Conservation (phyloP, 257 asterid genomes). For the Gentiana dahurica region DNA sequence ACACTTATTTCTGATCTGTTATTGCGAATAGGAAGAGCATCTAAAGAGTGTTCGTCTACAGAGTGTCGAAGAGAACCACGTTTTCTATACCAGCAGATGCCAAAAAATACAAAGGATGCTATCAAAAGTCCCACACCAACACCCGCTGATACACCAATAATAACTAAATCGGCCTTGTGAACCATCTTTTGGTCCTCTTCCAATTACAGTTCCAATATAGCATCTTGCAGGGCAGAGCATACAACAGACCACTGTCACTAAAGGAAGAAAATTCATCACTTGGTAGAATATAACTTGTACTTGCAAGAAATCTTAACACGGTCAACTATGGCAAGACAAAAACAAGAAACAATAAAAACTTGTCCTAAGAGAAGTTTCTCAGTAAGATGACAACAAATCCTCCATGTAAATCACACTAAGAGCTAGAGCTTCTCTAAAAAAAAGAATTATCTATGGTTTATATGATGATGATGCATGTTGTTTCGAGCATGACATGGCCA, state of each 20-base stretch:
- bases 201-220: conserved; percentile 23
- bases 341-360: too few species aligned
- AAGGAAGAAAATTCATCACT: not conserved
- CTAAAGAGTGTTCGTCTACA: conserved; percentile 38
- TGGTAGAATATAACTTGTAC: too few species aligned
- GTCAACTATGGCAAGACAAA: too few species aligned
- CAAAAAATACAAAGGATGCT: conserved; percentile 54
- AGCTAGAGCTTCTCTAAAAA: too few species aligned
- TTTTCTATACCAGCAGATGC: conserved; percentile 59
- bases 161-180: conserved; percentile 52
- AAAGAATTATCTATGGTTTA: too few species aligned
- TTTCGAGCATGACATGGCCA: too few species aligned
- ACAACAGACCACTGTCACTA: conserved; percentile 8
- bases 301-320: too few species aligned
- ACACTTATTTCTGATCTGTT: conserved; percentile 60
- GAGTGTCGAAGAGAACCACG: conserved; percentile 29
- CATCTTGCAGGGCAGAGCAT: conserved; percentile 41
- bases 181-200: conserved; percentile 51
- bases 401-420: too few species aligned
- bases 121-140: conserved; percentile 61
- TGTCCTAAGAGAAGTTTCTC: too few species aligned
- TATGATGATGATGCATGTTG: too few species aligned
- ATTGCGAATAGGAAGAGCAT: conserved; percentile 72
- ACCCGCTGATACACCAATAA: conserved; percentile 78
- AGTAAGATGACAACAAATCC: too few species aligned